phyloP scores from a whole-genome alignment of 2,329 filamentous ascomycete species.

The Polytolypa hystricis region DNA sequence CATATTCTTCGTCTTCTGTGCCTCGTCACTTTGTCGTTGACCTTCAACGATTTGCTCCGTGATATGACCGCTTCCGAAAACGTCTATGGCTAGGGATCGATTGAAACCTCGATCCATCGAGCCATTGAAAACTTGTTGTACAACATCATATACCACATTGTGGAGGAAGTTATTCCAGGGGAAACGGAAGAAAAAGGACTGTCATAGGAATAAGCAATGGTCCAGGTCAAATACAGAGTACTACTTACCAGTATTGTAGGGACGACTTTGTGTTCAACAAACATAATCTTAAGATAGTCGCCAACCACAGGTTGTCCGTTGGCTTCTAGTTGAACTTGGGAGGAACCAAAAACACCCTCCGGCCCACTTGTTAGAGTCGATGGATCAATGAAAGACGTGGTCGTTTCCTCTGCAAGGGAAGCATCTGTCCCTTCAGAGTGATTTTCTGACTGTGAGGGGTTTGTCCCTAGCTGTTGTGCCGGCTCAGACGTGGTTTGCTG shows the following conservation, averaged over 20 bases:
- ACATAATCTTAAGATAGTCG: constrained; percentile 89
- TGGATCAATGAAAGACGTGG: constrained; percentile 13
- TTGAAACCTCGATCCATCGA: constrained; percentile 96
- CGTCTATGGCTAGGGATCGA: constrained; percentile 73
- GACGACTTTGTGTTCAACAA: constrained; percentile 87
- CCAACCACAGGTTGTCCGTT: constrained; percentile 73
- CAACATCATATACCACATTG: constrained; percentile 97
- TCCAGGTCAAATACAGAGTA: constrained; percentile 5
- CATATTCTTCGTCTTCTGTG: constrained; percentile 72
- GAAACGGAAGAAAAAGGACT: constrained; percentile 97
- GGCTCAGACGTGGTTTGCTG: too few species aligned
- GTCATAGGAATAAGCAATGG: constrained; percentile 8
- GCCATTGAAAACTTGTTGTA: constrained; percentile 98
- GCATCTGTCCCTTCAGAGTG: too few species aligned
- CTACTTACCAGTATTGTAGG: constrained; percentile 79
- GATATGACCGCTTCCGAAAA: constrained; percentile 83
- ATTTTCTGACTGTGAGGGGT: too few species aligned
- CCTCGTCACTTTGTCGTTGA: constrained; percentile 75
- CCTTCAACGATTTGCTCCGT: constrained; percentile 88
- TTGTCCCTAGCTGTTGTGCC: too few species aligned
- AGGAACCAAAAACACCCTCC: constrained; percentile 14
- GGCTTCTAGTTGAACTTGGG: constrained; percentile 46
- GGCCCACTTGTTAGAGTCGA: constrained; percentile 14
- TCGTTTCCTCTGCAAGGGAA: constrained; percentile 6
- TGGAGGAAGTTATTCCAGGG: constrained; percentile 99